Evolutionary conservation across 2,329 filamentous ascomycete genomes (phyloP), one percentile per base, ranked within the genome.

Genomic region (Juglanconis oblonga): DNA sequence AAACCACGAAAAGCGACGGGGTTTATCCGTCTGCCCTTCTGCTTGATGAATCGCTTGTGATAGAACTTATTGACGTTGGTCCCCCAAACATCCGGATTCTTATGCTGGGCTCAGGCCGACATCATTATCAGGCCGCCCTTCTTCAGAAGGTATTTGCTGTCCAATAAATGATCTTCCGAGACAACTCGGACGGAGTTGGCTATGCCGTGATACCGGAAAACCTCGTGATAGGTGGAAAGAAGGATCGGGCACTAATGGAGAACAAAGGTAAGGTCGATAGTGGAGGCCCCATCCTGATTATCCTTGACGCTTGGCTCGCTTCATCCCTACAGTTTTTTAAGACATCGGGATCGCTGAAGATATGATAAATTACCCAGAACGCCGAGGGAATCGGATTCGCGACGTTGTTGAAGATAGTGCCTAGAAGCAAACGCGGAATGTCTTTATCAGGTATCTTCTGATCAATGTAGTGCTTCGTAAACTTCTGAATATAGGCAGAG

Each of bases 101-200:
- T 64, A 45, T 72, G 69, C 38, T 72, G 68, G 49, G 70, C 67
- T 10, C 71, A 70, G 13, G 67, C 67, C 1, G 71, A 63, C 38
- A 72, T 67, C 64, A 71, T 68, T 7, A 72, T 65, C 5, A 72
- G 62, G 10, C 63, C 53, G 3, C 63, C 64, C 40, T 64, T 63
- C 4, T 56, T 38, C 9, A 73, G 50, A 40, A 66, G 64, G 33
- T 67, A 68, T 7, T 58, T 57, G 33, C 65, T 65, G 0, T 67
- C 65, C 13, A 76, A 66, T 58, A 68, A 52, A 10, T 67, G 70
- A 57, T 74, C 70, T 38, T 68, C 64, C 58, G 69, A 69, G 50
- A 75, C 69, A 9, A 74, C 66, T 0, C 73, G 65, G 4, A 71
- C 72, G 8, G 73, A 74, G 62, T 71, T 60, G 5, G 50, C 60